Conservation (phyloP, 495 filamentous ascomycete genomes). For the Xylaria grammica region DNA sequence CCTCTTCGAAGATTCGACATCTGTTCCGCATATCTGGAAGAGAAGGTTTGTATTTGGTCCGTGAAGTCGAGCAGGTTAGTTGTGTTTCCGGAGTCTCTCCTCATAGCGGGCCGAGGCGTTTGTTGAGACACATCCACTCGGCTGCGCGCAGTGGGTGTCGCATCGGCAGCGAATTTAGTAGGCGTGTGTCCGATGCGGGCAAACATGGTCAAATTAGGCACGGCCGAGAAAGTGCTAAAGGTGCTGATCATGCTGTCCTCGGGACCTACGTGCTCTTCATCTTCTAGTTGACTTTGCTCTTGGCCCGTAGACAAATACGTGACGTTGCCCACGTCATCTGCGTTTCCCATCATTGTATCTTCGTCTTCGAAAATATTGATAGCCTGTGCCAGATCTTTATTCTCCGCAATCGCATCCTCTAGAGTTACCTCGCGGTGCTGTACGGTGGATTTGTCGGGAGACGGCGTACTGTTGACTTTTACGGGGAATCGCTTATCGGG, state of each 20-base stretch:
- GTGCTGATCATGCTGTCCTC: constrained; percentile 75
- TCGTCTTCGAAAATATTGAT: constrained; percentile 63
- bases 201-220: constrained; percentile 88
- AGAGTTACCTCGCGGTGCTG: constrained; percentile 47
- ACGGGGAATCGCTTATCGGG: constrained; percentile 63
- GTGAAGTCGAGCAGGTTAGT: constrained; percentile 88
- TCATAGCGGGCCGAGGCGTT: constrained; percentile 55
- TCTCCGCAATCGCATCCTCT: constrained; percentile 48
- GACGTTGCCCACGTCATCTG: constrained; percentile 31
- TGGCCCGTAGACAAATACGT: constrained; percentile 31
- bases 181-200: constrained; percentile 68
- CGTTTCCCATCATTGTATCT: constrained; percentile 36
- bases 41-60: constrained; percentile 64
- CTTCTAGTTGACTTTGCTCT: constrained; percentile 27
- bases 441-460: constrained; percentile 32
- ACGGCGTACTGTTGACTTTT: constrained; percentile 44
- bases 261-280: constrained; percentile 44
- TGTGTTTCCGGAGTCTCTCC: constrained; percentile 55
- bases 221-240: constrained; percentile 84
- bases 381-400: constrained; percentile 46
- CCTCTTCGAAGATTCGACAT: constrained; percentile 27
- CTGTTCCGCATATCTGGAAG: constrained; percentile 52
- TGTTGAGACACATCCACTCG: constrained; percentile 51
- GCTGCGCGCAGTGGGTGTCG: constrained; percentile 35
- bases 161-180: constrained; percentile 44